Base-by-base conservation (phyloP, 2,329 filamentous ascomycete species). In the Teratosphaeria destructans region DNA sequence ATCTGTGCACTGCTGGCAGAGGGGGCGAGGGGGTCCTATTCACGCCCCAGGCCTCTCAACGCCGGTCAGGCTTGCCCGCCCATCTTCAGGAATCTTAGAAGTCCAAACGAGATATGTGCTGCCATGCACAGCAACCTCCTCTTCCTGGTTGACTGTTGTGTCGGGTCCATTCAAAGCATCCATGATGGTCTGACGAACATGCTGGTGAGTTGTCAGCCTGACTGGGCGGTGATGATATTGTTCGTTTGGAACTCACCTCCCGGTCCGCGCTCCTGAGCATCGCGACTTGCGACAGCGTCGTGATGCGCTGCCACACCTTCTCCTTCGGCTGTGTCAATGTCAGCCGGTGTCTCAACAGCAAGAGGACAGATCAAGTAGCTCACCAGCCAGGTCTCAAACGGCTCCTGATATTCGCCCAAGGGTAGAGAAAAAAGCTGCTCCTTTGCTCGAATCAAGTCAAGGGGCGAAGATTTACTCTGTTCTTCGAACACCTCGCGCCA, bases 211-310 rank as follows among this genome's bases (percentile, higher is more conserved):
- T 49, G 19, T 49, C 3, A 49, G 43, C 19, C 43, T 10, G 43
- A n/a, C 43, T 49, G 5, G 12, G 19, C 43, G 6, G 8, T 49
- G 10, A 23, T 23, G 19, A 23, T 7, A 23, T 19, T n/a, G 16
- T 23, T n/a, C 19, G 19, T 49, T 37, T 11, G 16, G n/a, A n/a
- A 65, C 71, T 68, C 56, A 75, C 74, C 65, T 77, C 78, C 53
- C 78, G 75, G 57, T 79, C 75, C 1, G 78, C 81, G 54, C 79
- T 73, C 56, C 75, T 71, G 12, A 88, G 72, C 57, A 85, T 77
- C 3, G 83, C 81, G 62, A 90, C 81, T 68, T 89, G 86, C 67
- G 85, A 88, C 60, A 90, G 73, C 12, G 87, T 90, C 55, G 77
- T 77, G 61, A 86, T 79, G 39, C 88, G 79, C 57, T 81, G 78